Conservation (phyloP, 441 rosid species). For the Lepidium campestre region DNA sequence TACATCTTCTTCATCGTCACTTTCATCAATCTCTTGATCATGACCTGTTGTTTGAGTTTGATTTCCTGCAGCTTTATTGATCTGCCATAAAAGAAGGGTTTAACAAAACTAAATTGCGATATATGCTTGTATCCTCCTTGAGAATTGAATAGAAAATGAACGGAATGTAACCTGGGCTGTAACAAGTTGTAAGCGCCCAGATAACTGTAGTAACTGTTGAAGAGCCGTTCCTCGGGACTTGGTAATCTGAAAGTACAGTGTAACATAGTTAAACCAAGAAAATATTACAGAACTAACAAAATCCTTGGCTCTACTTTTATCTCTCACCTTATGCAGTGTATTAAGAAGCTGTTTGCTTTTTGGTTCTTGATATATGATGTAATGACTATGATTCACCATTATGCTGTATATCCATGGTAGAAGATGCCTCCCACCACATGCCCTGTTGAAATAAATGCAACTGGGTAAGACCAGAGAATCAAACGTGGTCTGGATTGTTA, state of each 20-base stretch:
- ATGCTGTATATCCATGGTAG: constrained; percentile 80
- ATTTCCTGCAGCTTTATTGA: constrained; percentile 48
- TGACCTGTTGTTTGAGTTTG: constrained; percentile 26
- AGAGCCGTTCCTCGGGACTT: constrained; percentile 54
- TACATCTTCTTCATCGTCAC: constrained; percentile 46
- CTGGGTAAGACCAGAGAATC: background rate
- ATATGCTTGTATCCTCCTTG: background rate
- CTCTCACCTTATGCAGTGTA: constrained; percentile 58
- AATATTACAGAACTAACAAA: background rate
- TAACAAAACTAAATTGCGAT: background rate
- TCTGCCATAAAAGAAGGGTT: constrained; percentile 34
- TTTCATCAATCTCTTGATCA: constrained; percentile 39
- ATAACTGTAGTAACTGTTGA: constrained; percentile 62
- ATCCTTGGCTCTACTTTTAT: background rate
- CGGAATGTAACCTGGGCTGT: constrained; percentile 55
- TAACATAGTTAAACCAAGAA: background rate
- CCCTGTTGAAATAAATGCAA: constrained; percentile 41
- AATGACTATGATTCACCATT: constrained; percentile 63
- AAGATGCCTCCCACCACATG: constrained; percentile 41
- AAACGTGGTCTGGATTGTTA: background rate
- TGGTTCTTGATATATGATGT: constrained; percentile 49
- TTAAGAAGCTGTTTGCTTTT: constrained; percentile 36
- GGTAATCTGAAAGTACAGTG: constrained; percentile 41
- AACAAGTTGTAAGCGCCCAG: constrained; percentile 77
- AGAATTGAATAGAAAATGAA: background rate